phyloP scores from a whole-genome alignment of 495 filamentous ascomycete species.

The Lasiosphaeriaceae sp. region DNA sequence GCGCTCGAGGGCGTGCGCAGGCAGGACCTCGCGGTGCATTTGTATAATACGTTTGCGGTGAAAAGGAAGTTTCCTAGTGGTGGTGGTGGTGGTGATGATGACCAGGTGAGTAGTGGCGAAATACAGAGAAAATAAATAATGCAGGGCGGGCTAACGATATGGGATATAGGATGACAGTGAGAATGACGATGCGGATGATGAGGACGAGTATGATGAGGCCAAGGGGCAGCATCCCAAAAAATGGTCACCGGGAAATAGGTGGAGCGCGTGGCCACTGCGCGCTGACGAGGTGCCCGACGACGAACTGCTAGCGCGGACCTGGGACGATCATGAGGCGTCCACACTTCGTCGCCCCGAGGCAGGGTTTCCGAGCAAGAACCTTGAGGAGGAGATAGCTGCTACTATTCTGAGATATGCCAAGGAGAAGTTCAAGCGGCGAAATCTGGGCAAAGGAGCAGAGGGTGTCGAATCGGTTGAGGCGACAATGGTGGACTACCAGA shows the following conservation, averaged over 20 bases:
- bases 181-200: conserved; percentile 11
- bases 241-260: conserved; percentile 50
- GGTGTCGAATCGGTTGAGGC: conserved; percentile 11
- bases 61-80: conserved; percentile 27
- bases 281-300: conserved; percentile 56
- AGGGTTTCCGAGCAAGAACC: conserved; percentile 47
- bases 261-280: conserved; percentile 78
- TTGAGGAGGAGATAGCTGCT: conserved; percentile 67
- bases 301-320: conserved; percentile 27
- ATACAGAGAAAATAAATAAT: too few species aligned
- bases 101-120: background rate
- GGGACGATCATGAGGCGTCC: conserved; percentile 43
- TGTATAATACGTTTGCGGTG: conserved; percentile 69
- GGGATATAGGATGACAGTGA: background rate
- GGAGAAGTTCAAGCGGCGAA: conserved; percentile 47
- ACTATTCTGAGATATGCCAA: conserved; percentile 59
- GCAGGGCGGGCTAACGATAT: background rate
- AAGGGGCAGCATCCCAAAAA: background rate
- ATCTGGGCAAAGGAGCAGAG: background rate
- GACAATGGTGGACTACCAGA: background rate
- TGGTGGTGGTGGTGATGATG: too few species aligned
- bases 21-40: conserved; percentile 65
- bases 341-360: conserved; percentile 35
- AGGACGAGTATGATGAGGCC: conserved; percentile 16
- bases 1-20: conserved; percentile 54